These are phyloP conservation scores for Cystobasidium pallidum DNA, from an alignment of 1,284 basidiomycete species.

Conservation along the genomic window DNA sequence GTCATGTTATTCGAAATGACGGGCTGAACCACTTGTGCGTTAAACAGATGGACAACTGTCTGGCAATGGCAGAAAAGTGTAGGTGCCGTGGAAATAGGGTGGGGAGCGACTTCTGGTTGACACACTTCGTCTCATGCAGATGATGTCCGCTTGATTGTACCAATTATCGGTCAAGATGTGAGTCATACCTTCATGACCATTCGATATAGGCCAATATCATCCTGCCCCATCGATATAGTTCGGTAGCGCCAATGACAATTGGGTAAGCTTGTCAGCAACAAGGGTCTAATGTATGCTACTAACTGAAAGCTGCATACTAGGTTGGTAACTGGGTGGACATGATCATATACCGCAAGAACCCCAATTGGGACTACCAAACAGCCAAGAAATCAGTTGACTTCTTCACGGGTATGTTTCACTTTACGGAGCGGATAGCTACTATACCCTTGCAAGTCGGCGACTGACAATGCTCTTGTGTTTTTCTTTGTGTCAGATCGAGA, in stretches of 20 bases:
- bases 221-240: slow-evolving; percentile 6
- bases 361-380: slow-evolving; percentile 33
- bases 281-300: neutral
- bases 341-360: slow-evolving; percentile 47
- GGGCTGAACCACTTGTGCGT: slow-evolving; percentile 10
- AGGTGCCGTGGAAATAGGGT: neutral
- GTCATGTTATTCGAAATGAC: neutral
- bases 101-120: neutral
- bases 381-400: slow-evolving; percentile 31
- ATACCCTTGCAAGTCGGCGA: too few species aligned
- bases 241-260: slow-evolving; percentile 40
- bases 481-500: slow-evolving; percentile 44
- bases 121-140: slow-evolving; percentile 18
- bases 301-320: slow-evolving; percentile 21
- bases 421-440: too few species aligned
- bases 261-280: slow-evolving; percentile 8
- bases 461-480: too few species aligned
- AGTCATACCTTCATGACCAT: slow-evolving; percentile 37
- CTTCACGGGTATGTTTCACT: slow-evolving; percentile 39
- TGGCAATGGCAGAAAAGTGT: slow-evolving; percentile 50
- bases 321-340: slow-evolving; percentile 46
- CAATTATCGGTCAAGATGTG: slow-evolving; percentile 51
- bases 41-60: slow-evolving; percentile 44
- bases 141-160: slow-evolving; percentile 52
- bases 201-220: neutral